Base-by-base conservation (phyloP, 345 rosid species). In the Brassica juncea region DNA sequence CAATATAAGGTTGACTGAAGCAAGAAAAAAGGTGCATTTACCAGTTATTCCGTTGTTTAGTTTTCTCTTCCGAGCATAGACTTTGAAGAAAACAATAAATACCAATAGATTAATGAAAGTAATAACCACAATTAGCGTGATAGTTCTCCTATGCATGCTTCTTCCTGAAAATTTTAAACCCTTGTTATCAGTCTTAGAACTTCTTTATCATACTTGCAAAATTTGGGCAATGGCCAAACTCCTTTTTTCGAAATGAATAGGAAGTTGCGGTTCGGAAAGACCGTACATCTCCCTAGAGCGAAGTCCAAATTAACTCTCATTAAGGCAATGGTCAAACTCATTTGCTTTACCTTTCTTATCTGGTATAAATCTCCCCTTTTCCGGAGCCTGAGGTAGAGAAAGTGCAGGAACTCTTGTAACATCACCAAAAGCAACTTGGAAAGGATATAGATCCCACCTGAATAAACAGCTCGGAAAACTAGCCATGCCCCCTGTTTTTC, bases 61-160 rank as follows among this genome's bases (percentile, higher is more conserved):
- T 28, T 68, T 44, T 57, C 14, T 71, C 52, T 19, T 71, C 9
- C 42, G 52, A 31, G 52, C 25, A 31, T 28, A 25, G 2, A 28
- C 8, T 11, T 68, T 70, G 15, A 35, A 8, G 64, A 76, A 1
- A 54, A 57, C 39, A 1, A 57, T 23, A 4, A 64, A 25, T 25
- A 28, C 47, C 3, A 70, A 8, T n/a, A 62, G 14, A 39, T 60
- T 31, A n/a, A 80, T 4, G 16, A 14, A 12, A 16, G 74, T 19
- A 62, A 77, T 54, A 58, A 34, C 30, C 28, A 66, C 75, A 19
- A 74, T 55, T 30, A 82, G 6, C 3, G n/a, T 23, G 14, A 74
- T 52, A 70, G 25, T 58, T 31, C 23, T 21, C n/a, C 44, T 2
- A 42, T 42, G 14, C 49, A 42, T 64, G 68, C 7, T 64, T 72